Evolutionary conservation across 495 filamentous ascomycete species (phyloP).

Genomic region (Tuber aestivum): DNA sequence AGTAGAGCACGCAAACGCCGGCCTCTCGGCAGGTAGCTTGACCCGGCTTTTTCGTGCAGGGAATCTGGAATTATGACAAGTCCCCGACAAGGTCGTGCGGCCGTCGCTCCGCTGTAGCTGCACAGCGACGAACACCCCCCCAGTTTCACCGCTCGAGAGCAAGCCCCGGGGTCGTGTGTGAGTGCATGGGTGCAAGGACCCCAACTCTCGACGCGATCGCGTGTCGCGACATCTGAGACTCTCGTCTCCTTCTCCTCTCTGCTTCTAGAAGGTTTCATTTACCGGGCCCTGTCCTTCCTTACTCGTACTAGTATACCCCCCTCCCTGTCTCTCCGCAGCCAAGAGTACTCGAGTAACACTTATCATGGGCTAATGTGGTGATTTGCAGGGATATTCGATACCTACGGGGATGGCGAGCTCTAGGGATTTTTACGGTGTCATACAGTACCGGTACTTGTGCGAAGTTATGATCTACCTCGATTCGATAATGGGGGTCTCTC

Average conservation of each 20-base stretch:
- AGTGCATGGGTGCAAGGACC: background rate
- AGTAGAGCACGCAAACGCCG: background rate
- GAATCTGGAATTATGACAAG: background rate
- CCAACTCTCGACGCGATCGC: background rate
- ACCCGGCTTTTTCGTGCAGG: background rate
- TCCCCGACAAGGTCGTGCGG: background rate
- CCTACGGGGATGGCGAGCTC: no score
- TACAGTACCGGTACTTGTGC: no score
- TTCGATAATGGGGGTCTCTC: background rate
- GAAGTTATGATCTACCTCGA: background rate
- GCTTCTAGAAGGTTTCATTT: background rate
- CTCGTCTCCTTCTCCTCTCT: background rate
- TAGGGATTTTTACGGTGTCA: no score
- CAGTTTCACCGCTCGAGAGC: background rate
- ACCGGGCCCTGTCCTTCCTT: background rate
- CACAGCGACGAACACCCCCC: background rate
- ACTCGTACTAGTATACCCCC: no score
- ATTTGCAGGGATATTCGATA: no score
- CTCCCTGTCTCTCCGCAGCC: background rate
- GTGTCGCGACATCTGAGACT: background rate
- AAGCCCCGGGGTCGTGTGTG: background rate
- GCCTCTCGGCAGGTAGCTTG: background rate
- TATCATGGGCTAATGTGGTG: no score
- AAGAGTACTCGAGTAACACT: no score
- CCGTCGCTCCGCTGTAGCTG: no score